Base-by-base conservation (phyloP, 2,329 filamentous ascomycete species). In the Hypoxylon sp. region DNA sequence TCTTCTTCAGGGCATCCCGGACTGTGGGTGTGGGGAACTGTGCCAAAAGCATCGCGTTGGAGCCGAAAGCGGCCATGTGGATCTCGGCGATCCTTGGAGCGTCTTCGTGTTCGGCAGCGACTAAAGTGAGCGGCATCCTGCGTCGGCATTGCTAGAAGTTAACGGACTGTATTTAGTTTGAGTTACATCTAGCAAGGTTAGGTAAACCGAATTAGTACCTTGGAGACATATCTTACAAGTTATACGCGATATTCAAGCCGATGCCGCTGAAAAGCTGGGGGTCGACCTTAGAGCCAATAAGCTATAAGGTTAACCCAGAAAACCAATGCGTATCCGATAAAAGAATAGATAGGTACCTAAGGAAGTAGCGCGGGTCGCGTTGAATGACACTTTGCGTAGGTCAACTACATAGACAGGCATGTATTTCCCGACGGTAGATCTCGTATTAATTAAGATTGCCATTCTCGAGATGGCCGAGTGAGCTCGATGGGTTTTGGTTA, bases 81-180 rank as follows among this genome's bases (percentile, higher is more conserved):
- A 76, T 77, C 31, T 74, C 74, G 11, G 71, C 69, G 59, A 76
- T 76, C 22, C 75, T 73, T 26, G 53, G 19, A n/a, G 74, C 74
- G n/a, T 77, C 74, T 31, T 58, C 51, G 3, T 19, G 51, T 2
- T 61, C 35, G 19, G 74, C 74, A 58, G 51, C 44, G 22, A 44
- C 35, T 24, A 75, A 63, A 35, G 35, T 17, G 9, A 72, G 66
- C 19, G 66, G 33, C 60, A 64, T 68, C 39, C 5, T 47, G 37
- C 9, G 35, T 33, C 5, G 46, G 24, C 22, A 14, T 26, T 26
- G n/a, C 37, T 17, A n/a, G 19, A 5, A 42, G 37, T 17, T 42
- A n/a, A 9, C 6, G 2, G 37, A 19, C 1, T 17, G 5, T 42
- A 42, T 42, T 42, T 42, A 17, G 14, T 17, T 42, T 17, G 14